Conservation (phyloP, 495 filamentous ascomycete species). For the Letharia columbiana region DNA sequence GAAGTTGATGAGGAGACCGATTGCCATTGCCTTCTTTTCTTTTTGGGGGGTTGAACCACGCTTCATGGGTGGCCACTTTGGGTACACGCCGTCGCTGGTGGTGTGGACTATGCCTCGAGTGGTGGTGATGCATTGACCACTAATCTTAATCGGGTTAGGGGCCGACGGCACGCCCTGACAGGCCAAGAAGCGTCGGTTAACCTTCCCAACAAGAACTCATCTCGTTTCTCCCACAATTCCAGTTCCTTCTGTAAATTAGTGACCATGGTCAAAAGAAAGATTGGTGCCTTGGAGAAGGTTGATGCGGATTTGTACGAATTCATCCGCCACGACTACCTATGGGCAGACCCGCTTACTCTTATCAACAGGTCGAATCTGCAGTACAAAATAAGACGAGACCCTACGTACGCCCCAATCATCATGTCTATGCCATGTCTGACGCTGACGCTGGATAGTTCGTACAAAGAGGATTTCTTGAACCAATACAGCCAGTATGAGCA, state of each 20-base stretch:
- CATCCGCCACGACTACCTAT: not conserved
- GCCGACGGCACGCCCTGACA: too few relatives aligned
- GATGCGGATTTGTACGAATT: slow-evolving; percentile 68
- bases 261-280: slow-evolving; percentile 73
- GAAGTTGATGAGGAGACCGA: too few relatives aligned
- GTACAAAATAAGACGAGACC: slow-evolving; percentile 80
- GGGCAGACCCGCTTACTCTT: slow-evolving; percentile 18
- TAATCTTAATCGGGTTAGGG: too few relatives aligned
- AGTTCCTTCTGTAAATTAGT: not conserved
- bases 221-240: too few relatives aligned
- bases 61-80: too few relatives aligned
- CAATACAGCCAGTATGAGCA: slow-evolving; percentile 91
- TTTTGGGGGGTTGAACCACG: too few relatives aligned
- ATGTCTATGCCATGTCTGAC: slow-evolving; percentile 4
- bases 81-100: too few relatives aligned
- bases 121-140: too few relatives aligned
- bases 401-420: slow-evolving; percentile 44
- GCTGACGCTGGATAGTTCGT: slow-evolving; percentile 47
- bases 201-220: too few relatives aligned
- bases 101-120: too few relatives aligned
- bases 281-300: slow-evolving; percentile 87
- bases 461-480: slow-evolving; percentile 73
- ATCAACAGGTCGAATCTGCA: slow-evolving; percentile 64
- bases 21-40: too few relatives aligned
- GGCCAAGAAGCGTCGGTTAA: too few relatives aligned